Conservation (phyloP, 2,329 filamentous ascomycete species). For the Neurospora crassa region DNA sequence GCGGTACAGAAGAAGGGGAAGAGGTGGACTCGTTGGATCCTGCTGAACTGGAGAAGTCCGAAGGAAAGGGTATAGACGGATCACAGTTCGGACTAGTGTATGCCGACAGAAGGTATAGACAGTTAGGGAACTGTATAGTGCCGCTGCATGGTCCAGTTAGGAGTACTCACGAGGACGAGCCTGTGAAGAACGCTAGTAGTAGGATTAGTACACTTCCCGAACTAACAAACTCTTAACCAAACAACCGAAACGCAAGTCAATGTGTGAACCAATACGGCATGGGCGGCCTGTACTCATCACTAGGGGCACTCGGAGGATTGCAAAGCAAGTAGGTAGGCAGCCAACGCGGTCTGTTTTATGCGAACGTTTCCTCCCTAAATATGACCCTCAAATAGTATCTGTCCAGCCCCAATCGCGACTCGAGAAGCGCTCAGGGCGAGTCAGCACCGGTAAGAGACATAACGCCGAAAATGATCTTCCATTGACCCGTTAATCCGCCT, state of each 20-base stretch:
- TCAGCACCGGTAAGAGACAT: background rate
- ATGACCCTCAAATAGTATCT: background rate
- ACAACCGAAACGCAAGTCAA: background rate
- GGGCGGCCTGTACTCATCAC: background rate
- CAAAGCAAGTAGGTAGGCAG: background rate
- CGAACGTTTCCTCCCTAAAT: background rate
- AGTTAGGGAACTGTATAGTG: slow-evolving; percentile 44
- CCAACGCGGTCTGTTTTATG: background rate
- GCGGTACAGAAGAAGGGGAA: slow-evolving; percentile 1
- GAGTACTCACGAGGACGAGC: background rate
- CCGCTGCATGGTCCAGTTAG: slow-evolving; percentile 37
- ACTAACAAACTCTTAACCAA: background rate
- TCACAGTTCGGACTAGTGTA: slow-evolving; percentile 35
- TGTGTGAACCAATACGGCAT: background rate
- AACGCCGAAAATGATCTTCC: background rate
- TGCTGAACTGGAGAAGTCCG: background rate
- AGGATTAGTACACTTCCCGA: background rate
- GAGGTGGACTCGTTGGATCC: slow-evolving; percentile 9
- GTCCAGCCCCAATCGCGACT: background rate
- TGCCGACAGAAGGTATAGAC: slow-evolving; percentile 38
- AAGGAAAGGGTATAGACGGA: background rate
- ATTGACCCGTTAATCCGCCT: background rate
- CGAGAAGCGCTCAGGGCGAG: background rate
- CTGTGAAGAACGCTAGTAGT: background rate
- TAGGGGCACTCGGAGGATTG: background rate